Conservation (phyloP, 78 protist genomes). For the Speleostelium caveatum region DNA sequence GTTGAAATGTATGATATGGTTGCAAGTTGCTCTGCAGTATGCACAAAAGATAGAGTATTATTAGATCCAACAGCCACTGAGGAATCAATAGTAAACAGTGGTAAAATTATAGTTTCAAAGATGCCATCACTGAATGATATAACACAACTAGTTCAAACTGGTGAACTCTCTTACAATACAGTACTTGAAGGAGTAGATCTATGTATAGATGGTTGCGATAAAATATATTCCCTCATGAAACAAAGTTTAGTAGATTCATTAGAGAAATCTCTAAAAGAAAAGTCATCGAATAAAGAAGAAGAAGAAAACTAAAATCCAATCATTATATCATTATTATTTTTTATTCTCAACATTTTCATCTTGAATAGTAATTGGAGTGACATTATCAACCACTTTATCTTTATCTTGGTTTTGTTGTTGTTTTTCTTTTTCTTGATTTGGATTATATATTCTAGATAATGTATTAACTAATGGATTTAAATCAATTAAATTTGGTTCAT, state of each 20-base stretch:
- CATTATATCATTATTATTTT: too few relatives aligned
- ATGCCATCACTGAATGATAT: conserved; percentile 72
- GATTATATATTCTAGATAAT: too few relatives aligned
- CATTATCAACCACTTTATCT: too few relatives aligned
- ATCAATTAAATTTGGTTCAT: too few relatives aligned
- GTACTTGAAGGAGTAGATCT: conserved; percentile 49
- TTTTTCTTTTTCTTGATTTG: too few relatives aligned
- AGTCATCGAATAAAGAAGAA: too few relatives aligned
- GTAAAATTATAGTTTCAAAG: conserved; percentile 37
- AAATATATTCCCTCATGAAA: conserved; percentile 69
- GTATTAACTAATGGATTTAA: too few relatives aligned
- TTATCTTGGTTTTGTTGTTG: too few relatives aligned
- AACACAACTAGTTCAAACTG: conserved; percentile 73
- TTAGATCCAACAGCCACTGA: conserved; percentile 31
- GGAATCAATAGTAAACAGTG: conserved; percentile 5
- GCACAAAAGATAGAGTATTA: conserved; percentile 6
- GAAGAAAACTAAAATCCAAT: too few relatives aligned
- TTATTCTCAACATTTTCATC: too few relatives aligned
- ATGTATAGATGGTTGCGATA: conserved; percentile 79
- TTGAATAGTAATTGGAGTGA: too few relatives aligned
- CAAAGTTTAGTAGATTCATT: conserved; percentile 43
- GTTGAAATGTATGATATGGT: conserved; percentile 89
- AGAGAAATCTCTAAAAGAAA: conserved; percentile 12
- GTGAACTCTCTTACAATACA: conserved; percentile 60
- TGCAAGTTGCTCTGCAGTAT: conserved; percentile 78